These are phyloP conservation scores for Tulasnella sp. DNA, from an alignment of 768 basidiomycete genomes.

Conservation along the genomic window DNA sequence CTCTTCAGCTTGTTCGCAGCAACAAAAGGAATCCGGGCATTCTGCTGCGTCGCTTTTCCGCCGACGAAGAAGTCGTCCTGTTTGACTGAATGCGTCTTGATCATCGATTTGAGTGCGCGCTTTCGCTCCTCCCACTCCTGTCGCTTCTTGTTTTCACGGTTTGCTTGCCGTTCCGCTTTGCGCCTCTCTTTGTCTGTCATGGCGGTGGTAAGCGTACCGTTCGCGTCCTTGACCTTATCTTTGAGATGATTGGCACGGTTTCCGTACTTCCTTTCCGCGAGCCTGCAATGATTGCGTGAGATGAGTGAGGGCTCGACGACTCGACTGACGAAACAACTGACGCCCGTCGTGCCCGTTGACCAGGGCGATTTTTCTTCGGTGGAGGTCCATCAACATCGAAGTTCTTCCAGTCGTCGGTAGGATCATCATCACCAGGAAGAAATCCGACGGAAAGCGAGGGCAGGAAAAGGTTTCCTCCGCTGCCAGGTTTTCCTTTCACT, in stretches of 20 bases:
- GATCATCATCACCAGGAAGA: slow-evolving; percentile 44
- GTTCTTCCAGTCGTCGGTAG: slow-evolving; percentile 62
- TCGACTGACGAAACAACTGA: slow-evolving; percentile 35
- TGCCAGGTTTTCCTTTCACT: slow-evolving; percentile 19
- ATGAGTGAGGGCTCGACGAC: background rate
- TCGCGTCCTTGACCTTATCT: background rate
- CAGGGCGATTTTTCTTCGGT: slow-evolving; percentile 76
- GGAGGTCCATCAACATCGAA: slow-evolving; percentile 50
- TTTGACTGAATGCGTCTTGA: background rate
- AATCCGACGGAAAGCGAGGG: slow-evolving; percentile 85
- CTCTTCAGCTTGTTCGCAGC: background rate
- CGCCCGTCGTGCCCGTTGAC: slow-evolving; percentile 90
- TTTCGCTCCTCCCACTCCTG: slow-evolving; percentile 19
- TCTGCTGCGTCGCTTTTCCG: background rate
- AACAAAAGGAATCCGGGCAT: background rate
- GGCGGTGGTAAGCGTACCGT: background rate
- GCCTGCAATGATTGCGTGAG: background rate
- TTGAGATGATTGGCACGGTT: background rate
- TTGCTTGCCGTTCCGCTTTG: slow-evolving; percentile 41
- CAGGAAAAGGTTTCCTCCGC: slow-evolving; percentile 54
- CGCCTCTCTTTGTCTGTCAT: background rate
- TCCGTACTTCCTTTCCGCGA: background rate
- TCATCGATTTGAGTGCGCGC: background rate
- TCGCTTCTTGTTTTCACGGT: slow-evolving; percentile 66
- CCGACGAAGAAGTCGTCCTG: background rate